Conservation (phyloP, 2,329 filamentous ascomycete species). For the Coleophoma crateriformis region DNA sequence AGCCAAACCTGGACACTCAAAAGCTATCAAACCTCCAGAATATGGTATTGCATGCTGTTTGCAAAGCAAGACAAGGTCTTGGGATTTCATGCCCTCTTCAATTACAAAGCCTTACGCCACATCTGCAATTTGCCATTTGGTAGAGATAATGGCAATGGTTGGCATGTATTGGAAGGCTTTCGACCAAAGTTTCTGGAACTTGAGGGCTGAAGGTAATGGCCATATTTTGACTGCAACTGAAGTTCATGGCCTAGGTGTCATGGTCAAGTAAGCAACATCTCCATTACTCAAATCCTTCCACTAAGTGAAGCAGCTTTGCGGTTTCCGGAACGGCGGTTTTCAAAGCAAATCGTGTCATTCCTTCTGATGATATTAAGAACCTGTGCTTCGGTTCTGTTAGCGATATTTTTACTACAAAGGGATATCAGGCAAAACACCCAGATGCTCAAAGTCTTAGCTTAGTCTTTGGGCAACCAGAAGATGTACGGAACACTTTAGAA, state of each 20-base stretch:
- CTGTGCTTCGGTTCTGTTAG: conserved; percentile 50
- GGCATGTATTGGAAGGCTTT: conserved; percentile 56
- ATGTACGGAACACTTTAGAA: conserved; percentile 46
- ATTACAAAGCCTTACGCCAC: conserved; percentile 30
- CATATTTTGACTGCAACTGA: conserved; percentile 28
- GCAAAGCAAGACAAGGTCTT: conserved; percentile 27
- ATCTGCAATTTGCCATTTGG: conserved; percentile 28
- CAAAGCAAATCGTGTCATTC: conserved; percentile 44
- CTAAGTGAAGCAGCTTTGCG: conserved; percentile 32
- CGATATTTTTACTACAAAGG: conserved; percentile 44
- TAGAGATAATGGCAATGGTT: conserved; percentile 28
- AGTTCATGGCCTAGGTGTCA: conserved; percentile 43
- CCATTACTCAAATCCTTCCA: not conserved
- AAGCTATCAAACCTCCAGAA: conserved; percentile 1
- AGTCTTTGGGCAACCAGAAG: conserved; percentile 41
- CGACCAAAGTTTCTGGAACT: conserved; percentile 42
- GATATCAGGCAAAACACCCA: conserved; percentile 28
- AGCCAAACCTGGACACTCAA: conserved; percentile 1
- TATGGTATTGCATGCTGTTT: conserved; percentile 22
- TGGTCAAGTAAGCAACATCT: conserved; percentile 33
- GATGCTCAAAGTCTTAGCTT: conserved; percentile 29
- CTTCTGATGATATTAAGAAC: conserved; percentile 46
- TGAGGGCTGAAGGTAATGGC: conserved; percentile 34
- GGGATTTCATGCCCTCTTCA: conserved; percentile 31
- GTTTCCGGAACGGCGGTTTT: conserved; percentile 44